phyloP scores from a whole-genome alignment of 768 basidiomycete species.

The Sporobolomyces phaffii region DNA sequence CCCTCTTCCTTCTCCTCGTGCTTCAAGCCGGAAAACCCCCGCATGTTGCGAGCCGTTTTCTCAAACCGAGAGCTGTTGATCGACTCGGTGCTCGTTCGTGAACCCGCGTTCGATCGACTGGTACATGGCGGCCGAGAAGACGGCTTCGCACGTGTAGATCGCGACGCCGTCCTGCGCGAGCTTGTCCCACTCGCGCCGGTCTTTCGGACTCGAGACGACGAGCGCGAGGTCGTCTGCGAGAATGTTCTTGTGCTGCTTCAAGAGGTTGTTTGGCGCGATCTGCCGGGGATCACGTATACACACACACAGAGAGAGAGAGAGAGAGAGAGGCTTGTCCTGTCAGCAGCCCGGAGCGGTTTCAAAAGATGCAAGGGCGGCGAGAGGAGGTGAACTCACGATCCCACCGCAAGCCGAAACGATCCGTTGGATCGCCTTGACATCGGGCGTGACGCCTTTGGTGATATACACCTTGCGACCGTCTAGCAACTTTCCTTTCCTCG shows the following conservation, averaged over 20 bases:
- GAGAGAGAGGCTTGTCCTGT: no score
- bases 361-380: neutral
- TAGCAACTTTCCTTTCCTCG: conserved; percentile 60
- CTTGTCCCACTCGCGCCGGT: conserved; percentile 22
- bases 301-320: neutral
- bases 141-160: conserved; percentile 32
- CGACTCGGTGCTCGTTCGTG: neutral
- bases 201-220: conserved; percentile 8
- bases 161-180: conserved; percentile 11
- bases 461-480: conserved; percentile 66
- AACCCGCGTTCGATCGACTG: conserved; percentile 19
- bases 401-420: conserved; percentile 68
- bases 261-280: conserved; percentile 7
- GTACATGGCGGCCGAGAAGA: conserved; percentile 14
- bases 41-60: no score
- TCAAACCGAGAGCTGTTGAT: conserved; percentile 12
- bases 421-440: conserved; percentile 57
- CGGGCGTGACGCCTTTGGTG: conserved; percentile 60
- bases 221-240: neutral
- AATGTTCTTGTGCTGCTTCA: conserved; percentile 15
- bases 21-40: no score
- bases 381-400: conserved; percentile 51
- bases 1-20: no score
- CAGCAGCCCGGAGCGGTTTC: no score
- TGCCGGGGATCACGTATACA: neutral